phyloP scores from a whole-genome alignment of 179 eudicot genomes.

The Pouteria campechiana region DNA sequence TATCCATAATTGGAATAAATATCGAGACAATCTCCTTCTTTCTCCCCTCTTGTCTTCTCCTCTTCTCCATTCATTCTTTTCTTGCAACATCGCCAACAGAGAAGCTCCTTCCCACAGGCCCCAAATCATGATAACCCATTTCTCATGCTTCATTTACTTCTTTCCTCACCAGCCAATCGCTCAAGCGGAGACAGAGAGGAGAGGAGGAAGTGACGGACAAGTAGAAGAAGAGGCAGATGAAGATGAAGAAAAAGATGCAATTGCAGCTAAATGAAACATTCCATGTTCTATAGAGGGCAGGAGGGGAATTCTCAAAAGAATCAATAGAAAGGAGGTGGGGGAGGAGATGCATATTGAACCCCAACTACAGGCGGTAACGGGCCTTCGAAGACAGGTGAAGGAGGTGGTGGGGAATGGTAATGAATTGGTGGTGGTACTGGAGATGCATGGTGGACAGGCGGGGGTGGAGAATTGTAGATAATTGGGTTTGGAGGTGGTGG shows the following conservation, averaged over 20 bases:
- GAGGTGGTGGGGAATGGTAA: conserved; percentile 22
- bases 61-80: not conserved
- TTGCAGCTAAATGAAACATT: conserved; percentile 10
- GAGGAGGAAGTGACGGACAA: not conserved
- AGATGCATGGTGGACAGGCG: conserved; percentile 3
- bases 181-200: not conserved
- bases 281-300: conserved; percentile 10
- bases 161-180: conserved; percentile 1
- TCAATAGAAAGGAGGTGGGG: conserved; percentile 83
- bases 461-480: conserved; percentile 11
- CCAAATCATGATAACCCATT: too few species aligned
- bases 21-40: conserved; percentile 6
- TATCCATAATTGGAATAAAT: conserved; percentile 21
- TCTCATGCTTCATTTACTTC: not conserved
- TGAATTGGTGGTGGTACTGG: conserved; percentile 23
- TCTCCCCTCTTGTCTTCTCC: conserved; percentile 17
- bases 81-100: conserved; percentile 9
- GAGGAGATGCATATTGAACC: conserved; percentile 59
- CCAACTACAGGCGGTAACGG: conserved; percentile 59
- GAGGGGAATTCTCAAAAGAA: conserved; percentile 43
- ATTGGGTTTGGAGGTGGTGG: conserved; percentile 11
- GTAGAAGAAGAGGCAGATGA: conserved; percentile 1
- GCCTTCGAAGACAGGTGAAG: conserved; percentile 23
- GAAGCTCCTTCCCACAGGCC: not conserved
- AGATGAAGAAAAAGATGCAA: conserved; percentile 2